Conservation (phyloP, 805 yeast species). For the Kurtzmaniella fragi region DNA sequence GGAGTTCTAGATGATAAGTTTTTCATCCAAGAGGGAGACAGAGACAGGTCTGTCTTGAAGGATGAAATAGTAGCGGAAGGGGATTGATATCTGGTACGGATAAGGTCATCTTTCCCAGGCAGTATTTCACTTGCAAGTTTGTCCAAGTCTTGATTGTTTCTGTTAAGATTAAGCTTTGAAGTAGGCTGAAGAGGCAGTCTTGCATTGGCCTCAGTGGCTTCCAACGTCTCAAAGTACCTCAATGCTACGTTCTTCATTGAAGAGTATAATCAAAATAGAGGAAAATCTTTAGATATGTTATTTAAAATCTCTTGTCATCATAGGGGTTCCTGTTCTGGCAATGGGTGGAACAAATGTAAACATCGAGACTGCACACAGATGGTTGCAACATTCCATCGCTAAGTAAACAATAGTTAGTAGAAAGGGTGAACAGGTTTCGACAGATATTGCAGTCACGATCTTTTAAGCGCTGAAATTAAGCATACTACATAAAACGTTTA, state of each 20-base stretch:
- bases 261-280: too few relatives aligned
- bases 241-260: constrained; percentile 25
- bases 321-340: too few relatives aligned
- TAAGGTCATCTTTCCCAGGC: constrained; percentile 21
- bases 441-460: too few relatives aligned
- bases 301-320: too few relatives aligned
- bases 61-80: constrained; percentile 40
- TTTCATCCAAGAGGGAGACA: constrained; percentile 2
- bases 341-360: too few relatives aligned
- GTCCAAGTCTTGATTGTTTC: constrained; percentile 28
- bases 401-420: neutral
- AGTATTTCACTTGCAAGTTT: constrained; percentile 31
- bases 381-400: neutral
- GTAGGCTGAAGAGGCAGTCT: constrained; percentile 28
- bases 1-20: constrained; percentile 2
- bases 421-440: neutral
- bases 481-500: too few relatives aligned
- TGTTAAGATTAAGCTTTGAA: constrained; percentile 18
- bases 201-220: constrained; percentile 17
- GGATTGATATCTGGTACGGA: constrained; percentile 31
- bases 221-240: constrained; percentile 30
- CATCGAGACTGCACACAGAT: too few relatives aligned
- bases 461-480: too few relatives aligned
- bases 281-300: too few relatives aligned
- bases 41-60: constrained; percentile 23